A percentile compares a stretch with the other conserved stretches of the same genome.
Conservation (phyloP, 1,284 basidiomycete species). For the Vanrija sp. region DNA sequence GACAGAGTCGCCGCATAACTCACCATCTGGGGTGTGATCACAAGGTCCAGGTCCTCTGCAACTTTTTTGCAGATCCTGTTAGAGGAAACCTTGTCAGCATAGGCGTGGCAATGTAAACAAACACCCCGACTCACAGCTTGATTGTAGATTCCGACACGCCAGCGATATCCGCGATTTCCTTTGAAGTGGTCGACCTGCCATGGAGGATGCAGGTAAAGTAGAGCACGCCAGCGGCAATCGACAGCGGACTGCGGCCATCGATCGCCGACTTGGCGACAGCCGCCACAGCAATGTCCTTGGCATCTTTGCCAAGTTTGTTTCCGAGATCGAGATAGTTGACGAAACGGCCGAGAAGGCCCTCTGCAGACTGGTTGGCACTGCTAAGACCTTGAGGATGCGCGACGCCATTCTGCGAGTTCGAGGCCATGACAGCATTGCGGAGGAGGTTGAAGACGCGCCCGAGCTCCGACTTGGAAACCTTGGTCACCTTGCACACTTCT, state of each 20-base stretch:
- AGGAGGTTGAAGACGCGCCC: constrained; percentile 80
- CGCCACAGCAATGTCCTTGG: constrained; percentile 75
- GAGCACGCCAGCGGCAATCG: constrained; percentile 92
- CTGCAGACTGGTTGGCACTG: constrained; percentile 59
- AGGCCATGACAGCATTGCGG: constrained; percentile 21
- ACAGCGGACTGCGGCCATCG: constrained; percentile 89
- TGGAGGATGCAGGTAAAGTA: constrained; percentile 85
- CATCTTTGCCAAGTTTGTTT: constrained; percentile 54
- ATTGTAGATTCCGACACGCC: constrained; percentile 97
- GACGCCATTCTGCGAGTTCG: constrained; percentile 7
- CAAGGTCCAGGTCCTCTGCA: constrained; percentile 31
- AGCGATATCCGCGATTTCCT: constrained; percentile 88
- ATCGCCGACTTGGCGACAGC: constrained; percentile 82
- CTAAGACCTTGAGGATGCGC: constrained; percentile 15
- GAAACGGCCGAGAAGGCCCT: constrained; percentile 86
- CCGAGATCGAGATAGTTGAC: constrained; percentile 66
- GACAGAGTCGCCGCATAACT: constrained; percentile 17
- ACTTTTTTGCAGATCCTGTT: constrained; percentile 47
- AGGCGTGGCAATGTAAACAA: not conserved
- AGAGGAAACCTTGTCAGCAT: constrained; percentile 11
- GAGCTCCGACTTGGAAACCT: constrained; percentile 83
- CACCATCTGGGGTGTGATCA: constrained; percentile 46
- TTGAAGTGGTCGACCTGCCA: constrained; percentile 67
- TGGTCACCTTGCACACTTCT: constrained; percentile 89
- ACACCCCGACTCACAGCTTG: constrained; percentile 57